These are phyloP conservation scores for Fusarium sp. DNA, from an alignment of 2,329 filamentous ascomycete genomes.

Conservation along the genomic window DNA sequence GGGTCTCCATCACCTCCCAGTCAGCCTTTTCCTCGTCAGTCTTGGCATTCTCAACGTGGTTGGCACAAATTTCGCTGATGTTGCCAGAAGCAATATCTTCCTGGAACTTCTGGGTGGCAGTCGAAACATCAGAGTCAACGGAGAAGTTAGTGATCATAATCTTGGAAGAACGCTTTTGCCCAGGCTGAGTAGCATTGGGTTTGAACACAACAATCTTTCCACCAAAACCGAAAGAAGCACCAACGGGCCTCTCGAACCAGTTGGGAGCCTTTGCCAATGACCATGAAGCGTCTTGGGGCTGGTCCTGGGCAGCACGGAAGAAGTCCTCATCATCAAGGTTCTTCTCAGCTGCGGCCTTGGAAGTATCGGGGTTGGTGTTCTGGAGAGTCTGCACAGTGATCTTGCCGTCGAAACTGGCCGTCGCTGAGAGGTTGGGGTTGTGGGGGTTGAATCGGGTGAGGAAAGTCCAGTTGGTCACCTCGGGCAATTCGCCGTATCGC, in stretches of 20 bases:
- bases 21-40: conserved; percentile 94
- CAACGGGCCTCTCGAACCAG: conserved; percentile 87
- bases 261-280: conserved; percentile 86
- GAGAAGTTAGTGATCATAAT: conserved; percentile 89
- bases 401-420: conserved; percentile 96
- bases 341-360: conserved; percentile 73
- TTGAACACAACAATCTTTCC: conserved; percentile 87
- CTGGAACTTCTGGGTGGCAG: conserved; percentile 88
- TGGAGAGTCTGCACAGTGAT: conserved; percentile 94
- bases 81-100: conserved; percentile 82
- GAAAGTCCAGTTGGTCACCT: conserved; percentile 99
- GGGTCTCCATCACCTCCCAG: conserved; percentile 92
- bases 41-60: conserved; percentile 78
- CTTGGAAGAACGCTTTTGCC: conserved; percentile 76
- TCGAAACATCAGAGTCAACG: conserved; percentile 85
- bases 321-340: conserved; percentile 93
- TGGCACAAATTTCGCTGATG: conserved; percentile 80
- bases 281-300: conserved; percentile 91
- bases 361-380: conserved; percentile 84
- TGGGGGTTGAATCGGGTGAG: conserved; percentile 93
- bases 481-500: conserved; percentile 89
- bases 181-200: conserved; percentile 66
- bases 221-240: conserved; percentile 93
- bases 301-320: conserved; percentile 91
- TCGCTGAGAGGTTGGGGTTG: conserved; percentile 92